Conservation (phyloP, 2,329 filamentous ascomycete species). For the Cladosporium sp. region DNA sequence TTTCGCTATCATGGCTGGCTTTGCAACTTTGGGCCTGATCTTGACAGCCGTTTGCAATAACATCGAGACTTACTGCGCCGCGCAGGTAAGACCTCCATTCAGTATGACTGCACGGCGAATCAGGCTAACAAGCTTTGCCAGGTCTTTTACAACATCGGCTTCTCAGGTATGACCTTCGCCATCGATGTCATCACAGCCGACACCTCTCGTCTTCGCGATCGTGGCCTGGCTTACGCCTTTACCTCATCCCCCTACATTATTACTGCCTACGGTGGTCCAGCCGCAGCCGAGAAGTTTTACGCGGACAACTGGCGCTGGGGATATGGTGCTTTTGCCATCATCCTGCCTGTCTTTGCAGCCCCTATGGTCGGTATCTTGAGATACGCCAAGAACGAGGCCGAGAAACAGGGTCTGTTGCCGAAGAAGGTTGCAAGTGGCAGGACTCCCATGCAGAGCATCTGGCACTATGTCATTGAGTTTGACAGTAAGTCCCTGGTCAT, state of each 20-base stretch:
- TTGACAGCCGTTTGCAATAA: slow-evolving; percentile 27
- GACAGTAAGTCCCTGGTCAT: slow-evolving; percentile 19
- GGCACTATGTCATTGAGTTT: slow-evolving; percentile 28
- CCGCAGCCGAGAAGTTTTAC: slow-evolving; percentile 24
- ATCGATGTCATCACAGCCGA: slow-evolving; percentile 32
- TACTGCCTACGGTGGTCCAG: slow-evolving; percentile 28
- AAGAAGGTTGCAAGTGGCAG: slow-evolving; percentile 19
- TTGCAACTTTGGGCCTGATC: slow-evolving; percentile 40
- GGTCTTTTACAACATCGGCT: slow-evolving; percentile 29
- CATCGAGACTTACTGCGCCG: slow-evolving; percentile 26
- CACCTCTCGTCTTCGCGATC: slow-evolving; percentile 28
- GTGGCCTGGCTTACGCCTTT: slow-evolving; percentile 29
- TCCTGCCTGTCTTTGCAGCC: slow-evolving; percentile 25
- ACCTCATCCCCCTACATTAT: slow-evolving; percentile 31
- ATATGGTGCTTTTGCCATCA: slow-evolving; percentile 29
- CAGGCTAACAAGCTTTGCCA: slow-evolving; percentile 6
- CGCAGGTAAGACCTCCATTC: not conserved
- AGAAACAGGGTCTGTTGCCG: slow-evolving; percentile 26
- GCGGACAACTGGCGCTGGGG: slow-evolving; percentile 29
- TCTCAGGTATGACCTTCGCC: slow-evolving; percentile 27
- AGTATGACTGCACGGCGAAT: not conserved
- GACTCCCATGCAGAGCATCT: slow-evolving; percentile 19
- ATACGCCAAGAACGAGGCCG: slow-evolving; percentile 25
- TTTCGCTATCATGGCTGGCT: slow-evolving; percentile 50
- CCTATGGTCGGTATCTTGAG: slow-evolving; percentile 27